A percentile compares a stretch with the other conserved stretches of the same genome.
phyloP scores from a whole-genome alignment of 495 filamentous ascomycete species.

The Xanthoparmelia taractica region DNA sequence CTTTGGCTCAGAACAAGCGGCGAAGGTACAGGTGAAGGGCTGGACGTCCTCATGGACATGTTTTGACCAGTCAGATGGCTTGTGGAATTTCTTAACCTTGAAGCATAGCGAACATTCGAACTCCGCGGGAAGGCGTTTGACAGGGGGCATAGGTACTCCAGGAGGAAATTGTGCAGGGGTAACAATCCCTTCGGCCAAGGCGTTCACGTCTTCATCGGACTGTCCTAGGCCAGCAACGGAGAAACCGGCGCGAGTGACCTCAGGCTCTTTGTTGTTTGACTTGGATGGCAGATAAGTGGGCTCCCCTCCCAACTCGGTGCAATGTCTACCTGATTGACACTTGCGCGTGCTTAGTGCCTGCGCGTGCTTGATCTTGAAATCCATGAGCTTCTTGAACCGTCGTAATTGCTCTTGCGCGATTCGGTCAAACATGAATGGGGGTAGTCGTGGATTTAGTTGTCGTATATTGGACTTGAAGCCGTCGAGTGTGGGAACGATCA shows the following conservation, averaged over 20 bases:
- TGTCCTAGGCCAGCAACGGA: slow-evolving; percentile 38
- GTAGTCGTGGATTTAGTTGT: slow-evolving; percentile 61
- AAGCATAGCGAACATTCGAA: slow-evolving; percentile 94
- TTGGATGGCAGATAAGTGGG: slow-evolving; percentile 42
- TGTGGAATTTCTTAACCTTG: slow-evolving; percentile 80
- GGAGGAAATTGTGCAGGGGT: slow-evolving; percentile 64
- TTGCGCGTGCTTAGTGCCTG: slow-evolving; percentile 43
- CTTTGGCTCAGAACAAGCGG: slow-evolving; percentile 75
- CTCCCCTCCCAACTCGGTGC: slow-evolving; percentile 56
- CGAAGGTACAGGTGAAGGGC: slow-evolving; percentile 92
- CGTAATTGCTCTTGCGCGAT: slow-evolving; percentile 71
- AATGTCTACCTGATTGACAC: slow-evolving; percentile 56
- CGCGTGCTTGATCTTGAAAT: slow-evolving; percentile 62
- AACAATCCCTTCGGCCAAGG: slow-evolving; percentile 57
- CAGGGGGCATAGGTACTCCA: slow-evolving; percentile 78
- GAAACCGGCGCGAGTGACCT: slow-evolving; percentile 36
- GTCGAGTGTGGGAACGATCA: slow-evolving; percentile 63
- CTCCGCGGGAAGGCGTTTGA: slow-evolving; percentile 69
- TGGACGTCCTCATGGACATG: slow-evolving; percentile 94
- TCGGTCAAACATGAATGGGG: slow-evolving; percentile 67
- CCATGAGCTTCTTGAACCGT: slow-evolving; percentile 73
- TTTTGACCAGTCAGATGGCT: slow-evolving; percentile 97
- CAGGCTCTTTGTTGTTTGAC: slow-evolving; percentile 29
- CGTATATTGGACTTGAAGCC: slow-evolving; percentile 73
- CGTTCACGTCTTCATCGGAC: slow-evolving; percentile 56